A percentile compares a stretch with the other conserved stretches of the same genome.
These are phyloP conservation scores for Yueomyces sp. DNA, from an alignment of 805 yeast genomes.

Conservation along the genomic window DNA sequence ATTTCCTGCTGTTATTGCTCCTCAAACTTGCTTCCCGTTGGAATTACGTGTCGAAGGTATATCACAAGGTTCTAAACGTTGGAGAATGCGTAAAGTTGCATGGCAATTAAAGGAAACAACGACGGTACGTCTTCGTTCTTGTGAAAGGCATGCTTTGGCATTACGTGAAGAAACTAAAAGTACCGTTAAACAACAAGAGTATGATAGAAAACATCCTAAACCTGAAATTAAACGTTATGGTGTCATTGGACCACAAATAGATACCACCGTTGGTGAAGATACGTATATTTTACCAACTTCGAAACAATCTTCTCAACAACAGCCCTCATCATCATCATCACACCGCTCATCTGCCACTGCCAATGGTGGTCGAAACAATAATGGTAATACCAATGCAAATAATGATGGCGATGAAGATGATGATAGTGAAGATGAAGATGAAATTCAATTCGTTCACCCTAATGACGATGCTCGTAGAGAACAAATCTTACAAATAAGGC, in stretches of 20 bases:
- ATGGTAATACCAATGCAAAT: too few relatives aligned
- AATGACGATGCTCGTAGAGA: conserved; percentile 25
- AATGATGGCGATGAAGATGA: conserved; percentile 22
- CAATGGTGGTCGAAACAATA: neutral
- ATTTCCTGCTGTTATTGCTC: conserved; percentile 80
- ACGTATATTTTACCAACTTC: conserved; percentile 5
- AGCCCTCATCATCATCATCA: neutral
- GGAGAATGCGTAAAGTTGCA: conserved; percentile 82
- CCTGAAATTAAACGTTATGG: conserved; percentile 25
- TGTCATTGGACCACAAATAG: conserved; percentile 27
- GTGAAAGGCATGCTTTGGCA: conserved; percentile 43
- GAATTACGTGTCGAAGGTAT: conserved; percentile 74
- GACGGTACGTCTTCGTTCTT: conserved; percentile 45
- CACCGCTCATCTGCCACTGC: conserved; percentile 1
- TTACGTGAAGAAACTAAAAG: conserved; percentile 23
- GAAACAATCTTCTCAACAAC: neutral
- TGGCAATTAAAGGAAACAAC: conserved; percentile 85
- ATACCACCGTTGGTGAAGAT: conserved; percentile 22
- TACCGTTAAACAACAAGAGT: conserved; percentile 25
- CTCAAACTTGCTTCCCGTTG: conserved; percentile 72
- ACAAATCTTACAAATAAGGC: conserved; percentile 14
- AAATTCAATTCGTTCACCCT: conserved; percentile 21
- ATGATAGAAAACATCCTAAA: conserved; percentile 21
- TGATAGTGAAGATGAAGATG: conserved; percentile 17
- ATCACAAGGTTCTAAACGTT: conserved; percentile 43